Conservation (phyloP, 352 stramenopile genomes). For the Globisporangium recalcitrans region DNA sequence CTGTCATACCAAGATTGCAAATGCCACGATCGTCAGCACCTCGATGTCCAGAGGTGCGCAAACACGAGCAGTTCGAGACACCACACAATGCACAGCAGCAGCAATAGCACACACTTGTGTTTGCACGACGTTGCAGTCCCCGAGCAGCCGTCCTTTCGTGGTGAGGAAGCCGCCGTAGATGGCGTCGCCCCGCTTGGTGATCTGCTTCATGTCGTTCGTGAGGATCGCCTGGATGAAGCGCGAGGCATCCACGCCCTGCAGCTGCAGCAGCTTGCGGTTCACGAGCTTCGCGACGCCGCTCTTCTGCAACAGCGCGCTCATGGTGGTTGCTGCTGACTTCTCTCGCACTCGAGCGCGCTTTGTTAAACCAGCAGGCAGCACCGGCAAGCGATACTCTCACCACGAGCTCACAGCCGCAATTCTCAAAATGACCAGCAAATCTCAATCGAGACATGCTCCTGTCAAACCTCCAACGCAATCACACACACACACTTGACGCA, state of each 20-base stretch:
- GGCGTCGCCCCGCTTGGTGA: constrained; percentile 44
- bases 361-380: not conserved
- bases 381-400: not conserved
- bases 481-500: too few relatives aligned
- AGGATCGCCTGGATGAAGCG: constrained; percentile 80
- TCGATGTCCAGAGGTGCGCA: not conserved
- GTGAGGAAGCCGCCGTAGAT: constrained; percentile 79
- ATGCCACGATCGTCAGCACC: not conserved
- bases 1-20: constrained; percentile 10
- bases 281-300: constrained; percentile 43
- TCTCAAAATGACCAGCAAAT: not conserved
- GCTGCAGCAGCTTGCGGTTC: constrained; percentile 55
- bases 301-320: constrained; percentile 28
- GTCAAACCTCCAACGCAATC: not conserved
- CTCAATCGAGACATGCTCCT: too few relatives aligned
- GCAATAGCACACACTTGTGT: constrained; percentile 26
- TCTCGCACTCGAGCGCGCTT: not conserved
- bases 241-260: constrained; percentile 61
- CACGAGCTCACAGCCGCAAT: not conserved
- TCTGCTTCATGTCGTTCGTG: constrained; percentile 78
- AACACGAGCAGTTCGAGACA: not conserved
- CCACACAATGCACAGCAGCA: not conserved
- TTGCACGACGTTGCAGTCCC: constrained; percentile 73
- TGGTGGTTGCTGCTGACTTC: not conserved
- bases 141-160: constrained; percentile 71